Conservation (phyloP, 768 basidiomycete genomes). For the Cystobasidium ongulense region DNA sequence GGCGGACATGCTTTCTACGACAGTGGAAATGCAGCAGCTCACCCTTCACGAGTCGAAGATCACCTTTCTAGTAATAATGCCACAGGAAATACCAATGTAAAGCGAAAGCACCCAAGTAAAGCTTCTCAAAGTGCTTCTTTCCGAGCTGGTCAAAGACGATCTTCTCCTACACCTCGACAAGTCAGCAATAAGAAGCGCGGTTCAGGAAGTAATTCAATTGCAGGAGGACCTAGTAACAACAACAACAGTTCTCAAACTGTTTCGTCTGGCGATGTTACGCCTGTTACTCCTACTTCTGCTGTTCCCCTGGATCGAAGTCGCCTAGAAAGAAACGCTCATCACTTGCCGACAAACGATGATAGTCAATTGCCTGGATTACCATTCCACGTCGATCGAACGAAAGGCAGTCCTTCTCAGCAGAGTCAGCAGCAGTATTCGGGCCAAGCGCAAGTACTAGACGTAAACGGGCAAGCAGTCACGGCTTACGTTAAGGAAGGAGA, state of each 20-base stretch:
- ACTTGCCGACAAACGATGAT: background rate
- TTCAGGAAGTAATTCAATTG: background rate
- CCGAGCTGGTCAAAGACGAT: conserved; percentile 40
- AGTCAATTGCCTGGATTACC: conserved; percentile 21
- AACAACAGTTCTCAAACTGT: background rate
- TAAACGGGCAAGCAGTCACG: background rate
- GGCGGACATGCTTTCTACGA: background rate
- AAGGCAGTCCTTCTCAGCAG: background rate
- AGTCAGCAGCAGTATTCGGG: background rate
- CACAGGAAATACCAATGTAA: background rate
- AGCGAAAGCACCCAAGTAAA: conserved; percentile 9
- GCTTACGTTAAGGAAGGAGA: background rate
- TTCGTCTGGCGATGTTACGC: conserved; percentile 1
- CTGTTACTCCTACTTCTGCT: conserved; percentile 4
- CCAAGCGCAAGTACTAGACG: background rate
- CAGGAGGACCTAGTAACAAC: background rate
- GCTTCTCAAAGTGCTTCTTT: conserved; percentile 26
- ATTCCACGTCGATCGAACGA: conserved; percentile 18
- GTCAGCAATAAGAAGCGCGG: conserved; percentile 9
- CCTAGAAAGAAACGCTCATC: background rate
- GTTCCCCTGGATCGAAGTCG: background rate
- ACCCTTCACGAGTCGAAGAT: background rate
- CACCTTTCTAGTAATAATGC: background rate
- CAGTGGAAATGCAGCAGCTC: background rate
- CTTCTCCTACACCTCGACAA: conserved; percentile 35